Evolutionary conservation across 2,329 filamentous ascomycete species (phyloP).

Genomic region (Ophidiomyces ophidiicola): DNA sequence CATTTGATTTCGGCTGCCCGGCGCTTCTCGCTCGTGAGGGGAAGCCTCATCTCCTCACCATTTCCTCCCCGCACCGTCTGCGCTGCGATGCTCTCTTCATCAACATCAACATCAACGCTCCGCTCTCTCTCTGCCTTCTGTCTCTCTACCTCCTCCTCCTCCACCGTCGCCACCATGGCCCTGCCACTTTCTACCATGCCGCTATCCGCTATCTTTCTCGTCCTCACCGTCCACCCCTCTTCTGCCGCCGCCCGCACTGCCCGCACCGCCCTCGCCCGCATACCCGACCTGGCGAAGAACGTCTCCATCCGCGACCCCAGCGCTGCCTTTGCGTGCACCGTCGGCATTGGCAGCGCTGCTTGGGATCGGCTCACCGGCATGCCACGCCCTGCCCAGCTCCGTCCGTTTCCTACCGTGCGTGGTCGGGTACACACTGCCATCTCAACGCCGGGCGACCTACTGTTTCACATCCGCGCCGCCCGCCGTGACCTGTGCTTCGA

Average conservation of each 20-base stretch:
- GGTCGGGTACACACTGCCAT: conserved; percentile 41
- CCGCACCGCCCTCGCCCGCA: conserved; percentile 34
- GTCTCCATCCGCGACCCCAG: conserved; percentile 40
- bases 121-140: too few relatives aligned
- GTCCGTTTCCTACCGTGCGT: conserved; percentile 38
- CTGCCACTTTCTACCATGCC: too few relatives aligned
- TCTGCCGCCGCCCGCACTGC: conserved; percentile 30
- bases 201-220: conserved; percentile 41
- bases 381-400: conserved; percentile 41
- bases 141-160: too few relatives aligned
- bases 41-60: too few relatives aligned
- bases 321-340: conserved; percentile 41
- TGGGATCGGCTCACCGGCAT: conserved; percentile 40
- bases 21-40: too few relatives aligned
- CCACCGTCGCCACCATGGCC: too few relatives aligned
- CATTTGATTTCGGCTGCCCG: too few relatives aligned
- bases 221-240: conserved; percentile 33
- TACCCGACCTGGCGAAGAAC: conserved; percentile 41
- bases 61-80: too few relatives aligned
- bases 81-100: too few relatives aligned
- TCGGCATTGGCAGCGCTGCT: conserved; percentile 42
- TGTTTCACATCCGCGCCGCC: conserved; percentile 49
- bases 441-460: conserved; percentile 45
- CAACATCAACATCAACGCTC: too few relatives aligned
- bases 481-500: conserved; percentile 47